phyloP scores from a whole-genome alignment of 805 yeast species.

The Ogataea corticis region DNA sequence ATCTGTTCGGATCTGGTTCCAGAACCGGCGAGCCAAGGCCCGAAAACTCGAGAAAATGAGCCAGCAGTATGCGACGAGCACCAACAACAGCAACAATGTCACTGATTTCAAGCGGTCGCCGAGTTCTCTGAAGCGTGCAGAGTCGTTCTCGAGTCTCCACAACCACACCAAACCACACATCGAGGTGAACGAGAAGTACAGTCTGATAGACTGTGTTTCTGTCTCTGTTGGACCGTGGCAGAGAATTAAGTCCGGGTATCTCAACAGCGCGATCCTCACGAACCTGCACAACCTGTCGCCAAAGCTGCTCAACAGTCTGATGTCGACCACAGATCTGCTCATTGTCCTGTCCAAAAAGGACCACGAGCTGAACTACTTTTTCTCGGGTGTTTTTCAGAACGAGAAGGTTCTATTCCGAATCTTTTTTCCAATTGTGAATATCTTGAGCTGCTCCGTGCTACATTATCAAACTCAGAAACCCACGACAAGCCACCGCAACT shows the following conservation, averaged over 20 bases:
- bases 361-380: constrained; percentile 74
- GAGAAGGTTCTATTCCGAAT: constrained; percentile 71
- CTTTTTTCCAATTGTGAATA: constrained; percentile 65
- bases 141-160: constrained; percentile 22
- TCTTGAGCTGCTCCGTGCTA: constrained; percentile 56
- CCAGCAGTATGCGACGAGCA: constrained; percentile 14
- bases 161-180: constrained; percentile 42
- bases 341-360: constrained; percentile 71
- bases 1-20: constrained; percentile 92
- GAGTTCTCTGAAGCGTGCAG: constrained; percentile 15
- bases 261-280: constrained; percentile 41
- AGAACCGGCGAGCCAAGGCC: constrained; percentile 78
- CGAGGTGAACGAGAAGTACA: constrained; percentile 63
- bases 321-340: constrained; percentile 69
- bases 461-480: constrained; percentile 40
- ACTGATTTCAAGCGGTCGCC: not conserved
- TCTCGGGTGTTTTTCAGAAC: constrained; percentile 68
- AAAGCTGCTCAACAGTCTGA: constrained; percentile 56
- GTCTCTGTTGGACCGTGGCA: constrained; percentile 82
- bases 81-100: not conserved
- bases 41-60: constrained; percentile 61
- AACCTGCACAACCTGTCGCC: constrained; percentile 67
- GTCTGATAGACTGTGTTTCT: constrained; percentile 63
- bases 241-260: constrained; percentile 65
- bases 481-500: constrained; percentile 19